Percentiles rank a stretch among this genome's conserved stretches.
Conservation (phyloP, 306 rosid species). For the Prunus mira region DNA sequence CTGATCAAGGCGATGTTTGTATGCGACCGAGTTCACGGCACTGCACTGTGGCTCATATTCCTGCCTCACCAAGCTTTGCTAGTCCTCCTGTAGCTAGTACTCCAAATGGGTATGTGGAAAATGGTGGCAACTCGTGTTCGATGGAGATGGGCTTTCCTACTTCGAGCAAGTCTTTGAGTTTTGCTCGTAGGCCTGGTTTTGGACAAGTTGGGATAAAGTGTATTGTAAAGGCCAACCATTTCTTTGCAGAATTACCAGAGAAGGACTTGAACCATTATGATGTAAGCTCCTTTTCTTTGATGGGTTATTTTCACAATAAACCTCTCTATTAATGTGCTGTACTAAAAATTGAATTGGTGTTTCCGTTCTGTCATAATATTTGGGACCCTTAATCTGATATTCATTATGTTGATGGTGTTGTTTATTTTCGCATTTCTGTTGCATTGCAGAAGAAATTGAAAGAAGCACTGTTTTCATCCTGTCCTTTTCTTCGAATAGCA, state of each 20-base stretch:
- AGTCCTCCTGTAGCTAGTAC: conserved; percentile 26
- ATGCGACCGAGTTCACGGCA: conserved; percentile 85
- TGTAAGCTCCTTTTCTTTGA: conserved; percentile 52
- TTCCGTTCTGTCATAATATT: conserved; percentile 22
- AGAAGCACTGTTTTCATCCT: conserved; percentile 34
- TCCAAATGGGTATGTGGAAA: conserved; percentile 36
- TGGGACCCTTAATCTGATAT: conserved; percentile 45
- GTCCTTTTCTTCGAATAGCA: conserved; percentile 49
- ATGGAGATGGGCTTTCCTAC: conserved; percentile 66
- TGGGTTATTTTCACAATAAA: conserved; percentile 15
- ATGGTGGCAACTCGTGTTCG: conserved; percentile 44
- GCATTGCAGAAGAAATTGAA: conserved; percentile 30
- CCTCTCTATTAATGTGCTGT: conserved; percentile 8
- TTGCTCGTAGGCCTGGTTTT: conserved; percentile 85
- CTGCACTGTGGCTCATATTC: conserved; percentile 47
- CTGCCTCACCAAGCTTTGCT: conserved; percentile 21
- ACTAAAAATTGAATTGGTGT: conserved; percentile 19
- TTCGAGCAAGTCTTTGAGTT: conserved; percentile 78
- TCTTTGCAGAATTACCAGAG: conserved; percentile 95
- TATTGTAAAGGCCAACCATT: conserved; percentile 94
- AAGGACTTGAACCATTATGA: conserved; percentile 96
- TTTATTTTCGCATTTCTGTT: conserved; percentile 35
- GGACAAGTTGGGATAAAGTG: conserved; percentile 94
- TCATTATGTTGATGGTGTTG: conserved; percentile 38
- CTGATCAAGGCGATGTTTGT: conserved; percentile 75